These are phyloP conservation scores for Ceratocystiopsis brevicomis DNA, from an alignment of 2,329 filamentous ascomycete species.

Conservation along the genomic window DNA sequence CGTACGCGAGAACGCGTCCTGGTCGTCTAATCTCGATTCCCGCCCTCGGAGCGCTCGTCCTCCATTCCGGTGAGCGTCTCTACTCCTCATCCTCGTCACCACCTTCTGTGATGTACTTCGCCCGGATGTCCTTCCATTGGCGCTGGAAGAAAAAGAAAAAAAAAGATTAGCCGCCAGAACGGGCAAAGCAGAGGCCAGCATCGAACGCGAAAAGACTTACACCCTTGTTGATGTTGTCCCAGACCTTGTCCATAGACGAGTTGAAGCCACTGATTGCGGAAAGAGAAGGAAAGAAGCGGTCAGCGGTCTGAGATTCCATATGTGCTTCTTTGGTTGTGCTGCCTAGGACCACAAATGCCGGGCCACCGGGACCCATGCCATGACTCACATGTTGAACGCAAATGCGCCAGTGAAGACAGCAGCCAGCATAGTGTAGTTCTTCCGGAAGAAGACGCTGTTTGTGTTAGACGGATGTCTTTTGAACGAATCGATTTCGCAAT, in stretches of 20 bases:
- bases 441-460: conserved; percentile 60
- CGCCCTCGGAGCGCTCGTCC: too few relatives aligned
- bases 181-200: not conserved
- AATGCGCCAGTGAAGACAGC: conserved; percentile 78
- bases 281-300: not conserved
- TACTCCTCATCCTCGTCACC: conserved; percentile 45
- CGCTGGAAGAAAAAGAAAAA: conserved; percentile 39
- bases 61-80: not conserved
- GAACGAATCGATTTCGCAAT: too few relatives aligned
- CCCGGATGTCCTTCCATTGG: conserved; percentile 99
- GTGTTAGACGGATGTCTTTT: conserved; percentile 2
- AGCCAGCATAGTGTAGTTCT: conserved; percentile 74
- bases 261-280: conserved; percentile 52
- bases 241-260: conserved; percentile 61
- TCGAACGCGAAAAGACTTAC: conserved; percentile 33
- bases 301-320: not conserved
- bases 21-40: too few relatives aligned
- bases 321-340: conserved; percentile 4
- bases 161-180: not conserved
- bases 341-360: too few relatives aligned
- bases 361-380: not conserved
- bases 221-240: conserved; percentile 80
- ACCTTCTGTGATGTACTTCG: conserved; percentile 57
- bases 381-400: conserved; percentile 73
- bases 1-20: too few relatives aligned